Evolutionary conservation across 345 rosid species (phyloP).

Genomic region (Sisymbrium altissimum): DNA sequence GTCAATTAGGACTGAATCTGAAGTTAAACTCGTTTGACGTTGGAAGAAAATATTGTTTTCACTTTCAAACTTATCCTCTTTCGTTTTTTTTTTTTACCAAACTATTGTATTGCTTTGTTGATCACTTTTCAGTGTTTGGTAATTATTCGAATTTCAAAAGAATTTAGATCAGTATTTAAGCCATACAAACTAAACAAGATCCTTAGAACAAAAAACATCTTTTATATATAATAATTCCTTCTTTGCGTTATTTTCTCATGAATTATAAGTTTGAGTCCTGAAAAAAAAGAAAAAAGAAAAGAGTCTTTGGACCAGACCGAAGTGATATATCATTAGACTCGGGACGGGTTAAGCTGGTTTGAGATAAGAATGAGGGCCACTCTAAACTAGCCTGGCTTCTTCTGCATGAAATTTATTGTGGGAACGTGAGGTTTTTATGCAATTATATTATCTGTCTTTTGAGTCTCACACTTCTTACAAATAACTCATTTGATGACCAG

Average conservation of each 20-base stretch:
- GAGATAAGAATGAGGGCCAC: slow-evolving; percentile 29
- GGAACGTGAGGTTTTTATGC: slow-evolving; percentile 19
- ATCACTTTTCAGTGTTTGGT: neutral
- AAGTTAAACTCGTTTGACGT: neutral
- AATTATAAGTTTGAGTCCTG: neutral
- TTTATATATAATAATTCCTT: neutral
- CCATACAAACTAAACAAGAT: neutral
- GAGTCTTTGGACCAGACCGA: slow-evolving; percentile 8
- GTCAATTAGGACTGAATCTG: neutral
- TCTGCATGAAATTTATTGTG: slow-evolving; percentile 25
- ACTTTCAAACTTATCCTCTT: neutral
- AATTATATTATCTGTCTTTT: neutral
- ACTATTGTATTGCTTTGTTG: neutral
- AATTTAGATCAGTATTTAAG: neutral
- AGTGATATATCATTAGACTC: slow-evolving; percentile 7
- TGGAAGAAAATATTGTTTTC: neutral
- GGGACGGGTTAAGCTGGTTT: slow-evolving; percentile 24
- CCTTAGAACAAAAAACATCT: neutral
- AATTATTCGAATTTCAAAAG: neutral
- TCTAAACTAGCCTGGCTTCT: slow-evolving; percentile 24
- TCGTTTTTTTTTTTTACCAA: neutral
- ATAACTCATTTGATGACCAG: neutral
- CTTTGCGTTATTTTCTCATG: neutral
- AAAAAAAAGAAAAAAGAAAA: neutral
- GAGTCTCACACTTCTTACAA: neutral